These are phyloP conservation scores for Aspergillus brasiliensis DNA, from an alignment of 2,329 filamentous ascomycete genomes.

Conservation along the genomic window DNA sequence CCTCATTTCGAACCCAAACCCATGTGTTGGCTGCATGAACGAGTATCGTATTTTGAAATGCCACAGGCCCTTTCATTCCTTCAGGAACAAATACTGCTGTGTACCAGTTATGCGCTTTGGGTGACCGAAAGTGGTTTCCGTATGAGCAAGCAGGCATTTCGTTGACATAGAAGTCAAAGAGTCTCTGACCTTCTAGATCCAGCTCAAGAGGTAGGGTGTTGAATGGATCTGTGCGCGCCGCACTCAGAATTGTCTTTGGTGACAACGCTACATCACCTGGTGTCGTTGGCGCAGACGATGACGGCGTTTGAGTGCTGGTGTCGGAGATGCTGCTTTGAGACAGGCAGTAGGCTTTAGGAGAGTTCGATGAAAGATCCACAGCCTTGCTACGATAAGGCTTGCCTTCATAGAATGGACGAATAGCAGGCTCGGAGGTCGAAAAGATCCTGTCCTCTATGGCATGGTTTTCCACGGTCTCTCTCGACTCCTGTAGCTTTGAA, in stretches of 20 bases:
- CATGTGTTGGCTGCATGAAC: slow-evolving; percentile 43
- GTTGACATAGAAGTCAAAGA: slow-evolving; percentile 46
- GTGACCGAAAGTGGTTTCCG: slow-evolving; percentile 36
- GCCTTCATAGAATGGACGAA: neutral
- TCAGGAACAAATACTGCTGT: slow-evolving; percentile 42
- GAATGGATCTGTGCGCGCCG: slow-evolving; percentile 42
- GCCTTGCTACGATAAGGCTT: neutral
- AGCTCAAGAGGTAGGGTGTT: slow-evolving; percentile 38
- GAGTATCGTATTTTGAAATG: slow-evolving; percentile 43
- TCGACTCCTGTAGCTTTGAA: neutral
- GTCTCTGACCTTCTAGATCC: slow-evolving; percentile 31
- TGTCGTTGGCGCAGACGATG: slow-evolving; percentile 20
- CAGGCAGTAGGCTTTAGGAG: slow-evolving; percentile 5
- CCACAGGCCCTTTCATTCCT: slow-evolving; percentile 42
- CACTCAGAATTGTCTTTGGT: slow-evolving; percentile 37
- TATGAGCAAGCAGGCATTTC: slow-evolving; percentile 45
- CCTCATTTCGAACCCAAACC: slow-evolving; percentile 40
- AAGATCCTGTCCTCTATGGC: neutral
- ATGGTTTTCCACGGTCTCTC: neutral
- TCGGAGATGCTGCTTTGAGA: slow-evolving; percentile 16
- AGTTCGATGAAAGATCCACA: neutral
- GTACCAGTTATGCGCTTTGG: slow-evolving; percentile 43
- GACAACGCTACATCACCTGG: slow-evolving; percentile 23
- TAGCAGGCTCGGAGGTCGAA: neutral
- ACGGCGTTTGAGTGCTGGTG: slow-evolving; percentile 13